A percentile compares a stretch with the other conserved stretches of the same genome.
Evolutionary conservation across 371 early-diverging fungal species (phyloP).

Genomic region (Mortierella sp.): DNA sequence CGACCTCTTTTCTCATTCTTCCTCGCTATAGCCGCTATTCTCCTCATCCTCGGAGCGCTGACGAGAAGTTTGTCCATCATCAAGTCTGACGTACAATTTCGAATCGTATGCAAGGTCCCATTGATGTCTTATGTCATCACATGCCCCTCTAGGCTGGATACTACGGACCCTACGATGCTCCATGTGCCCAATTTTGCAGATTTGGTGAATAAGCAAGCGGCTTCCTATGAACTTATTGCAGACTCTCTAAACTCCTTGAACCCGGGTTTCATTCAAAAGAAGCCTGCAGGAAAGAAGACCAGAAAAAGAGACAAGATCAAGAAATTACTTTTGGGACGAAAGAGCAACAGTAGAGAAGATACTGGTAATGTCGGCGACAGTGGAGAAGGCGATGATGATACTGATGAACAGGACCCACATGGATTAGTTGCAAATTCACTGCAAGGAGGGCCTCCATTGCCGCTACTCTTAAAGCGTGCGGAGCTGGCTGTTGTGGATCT

Average conservation of each 20-base stretch:
- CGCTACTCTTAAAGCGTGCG: constrained; percentile 29
- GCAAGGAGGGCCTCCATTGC: constrained; percentile 18
- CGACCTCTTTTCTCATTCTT: constrained; percentile 39
- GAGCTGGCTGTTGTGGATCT: constrained; percentile 46
- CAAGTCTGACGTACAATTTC: constrained; percentile 25
- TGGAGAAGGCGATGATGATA: constrained; percentile 5
- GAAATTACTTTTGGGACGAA: neutral
- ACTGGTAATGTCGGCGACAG: neutral
- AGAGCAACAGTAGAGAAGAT: neutral
- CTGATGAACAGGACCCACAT: constrained; percentile 23
- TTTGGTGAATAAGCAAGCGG: constrained; percentile 33
- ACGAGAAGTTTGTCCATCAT: constrained; percentile 16
- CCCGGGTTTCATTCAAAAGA: neutral
- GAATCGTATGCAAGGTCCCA: constrained; percentile 24
- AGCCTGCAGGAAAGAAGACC: neutral
- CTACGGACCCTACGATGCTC: neutral
- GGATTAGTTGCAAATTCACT: constrained; percentile 5
- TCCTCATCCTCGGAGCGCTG: constrained; percentile 1
- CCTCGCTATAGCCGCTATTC: constrained; percentile 17
- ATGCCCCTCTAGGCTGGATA: constrained; percentile 14
- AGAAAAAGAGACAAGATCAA: neutral
- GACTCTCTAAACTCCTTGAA: constrained; percentile 25
- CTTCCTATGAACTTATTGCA: constrained; percentile 17
- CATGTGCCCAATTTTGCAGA: constrained; percentile 39
- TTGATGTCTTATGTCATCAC: constrained; percentile 3